A percentile compares a stretch with the other conserved stretches of the same genome.
Conservation (phyloP, 345 rosid genomes). For the Hibiscus tridactylites region DNA sequence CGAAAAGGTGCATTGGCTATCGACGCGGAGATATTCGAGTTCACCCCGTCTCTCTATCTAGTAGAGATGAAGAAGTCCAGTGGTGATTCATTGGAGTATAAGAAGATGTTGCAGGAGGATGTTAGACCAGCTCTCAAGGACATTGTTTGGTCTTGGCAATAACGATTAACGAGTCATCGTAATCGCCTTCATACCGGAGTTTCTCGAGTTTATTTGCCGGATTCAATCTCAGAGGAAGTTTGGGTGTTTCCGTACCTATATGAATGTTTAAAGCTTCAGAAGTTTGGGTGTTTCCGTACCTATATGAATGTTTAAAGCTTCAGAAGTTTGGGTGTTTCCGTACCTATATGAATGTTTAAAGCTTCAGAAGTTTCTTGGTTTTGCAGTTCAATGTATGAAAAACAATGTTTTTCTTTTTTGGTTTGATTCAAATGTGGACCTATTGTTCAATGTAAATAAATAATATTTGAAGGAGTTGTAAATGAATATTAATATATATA, state of each 20-base stretch:
- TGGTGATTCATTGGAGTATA: conserved; percentile 11
- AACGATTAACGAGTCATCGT: background rate
- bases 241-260: background rate
- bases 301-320: background rate
- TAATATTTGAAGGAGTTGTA: background rate
- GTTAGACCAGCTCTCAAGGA: conserved; percentile 13
- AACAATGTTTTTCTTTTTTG: background rate
- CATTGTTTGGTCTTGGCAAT: conserved; percentile 14
- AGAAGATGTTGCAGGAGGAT: background rate
- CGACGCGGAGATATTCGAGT: conserved; percentile 9
- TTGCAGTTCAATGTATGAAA: background rate
- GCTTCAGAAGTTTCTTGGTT: background rate
- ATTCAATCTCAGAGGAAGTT: background rate
- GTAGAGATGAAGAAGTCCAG: conserved; percentile 4
- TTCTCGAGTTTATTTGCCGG: background rate
- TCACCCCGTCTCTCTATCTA: conserved; percentile 6
- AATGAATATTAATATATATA: too few relatives aligned
- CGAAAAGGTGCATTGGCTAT: background rate
- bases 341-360: background rate
- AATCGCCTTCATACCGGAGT: background rate
- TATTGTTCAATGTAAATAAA: background rate
- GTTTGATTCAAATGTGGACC: background rate
- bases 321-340: background rate
- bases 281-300: background rate
- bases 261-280: background rate